These are phyloP conservation scores for Aquilaria sinensis DNA, from an alignment of 345 rosid genomes.

Conservation along the genomic window DNA sequence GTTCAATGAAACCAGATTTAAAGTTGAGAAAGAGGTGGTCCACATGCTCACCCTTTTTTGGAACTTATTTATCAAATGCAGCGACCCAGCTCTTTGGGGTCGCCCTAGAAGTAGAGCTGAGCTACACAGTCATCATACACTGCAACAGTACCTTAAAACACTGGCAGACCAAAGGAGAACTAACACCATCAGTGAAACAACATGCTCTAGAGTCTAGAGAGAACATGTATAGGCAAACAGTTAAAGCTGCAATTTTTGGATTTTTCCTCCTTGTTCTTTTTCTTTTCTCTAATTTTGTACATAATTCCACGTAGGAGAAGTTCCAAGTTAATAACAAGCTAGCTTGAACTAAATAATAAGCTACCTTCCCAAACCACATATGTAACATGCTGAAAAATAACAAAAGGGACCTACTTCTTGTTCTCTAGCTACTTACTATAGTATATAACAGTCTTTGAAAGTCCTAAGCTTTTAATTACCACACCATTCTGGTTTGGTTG, in stretches of 20 bases:
- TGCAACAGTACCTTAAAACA: too few species aligned
- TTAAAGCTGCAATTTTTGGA: conserved; percentile 15
- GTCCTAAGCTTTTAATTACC: conserved; percentile 1
- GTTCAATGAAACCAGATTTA: too few species aligned
- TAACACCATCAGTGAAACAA: too few species aligned
- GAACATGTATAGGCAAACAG: conserved; percentile 18
- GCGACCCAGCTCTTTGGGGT: too few species aligned
- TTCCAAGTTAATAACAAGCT: neutral
- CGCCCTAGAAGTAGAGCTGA: too few species aligned
- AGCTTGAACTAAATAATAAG: neutral
- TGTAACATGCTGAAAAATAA: neutral
- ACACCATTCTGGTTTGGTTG: neutral
- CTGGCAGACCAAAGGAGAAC: conserved; percentile 1
- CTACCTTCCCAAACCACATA: neutral
- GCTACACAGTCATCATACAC: too few species aligned
- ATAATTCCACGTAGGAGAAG: neutral
- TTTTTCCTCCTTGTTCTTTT: conserved; percentile 15
- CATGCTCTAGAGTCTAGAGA: neutral
- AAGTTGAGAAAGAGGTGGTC: too few species aligned
- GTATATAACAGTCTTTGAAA: conserved; percentile 13
- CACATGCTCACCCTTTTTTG: too few species aligned
- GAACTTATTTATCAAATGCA: too few species aligned
- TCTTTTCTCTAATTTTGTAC: neutral
- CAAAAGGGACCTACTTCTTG: neutral
- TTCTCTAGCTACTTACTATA: neutral